These are phyloP conservation scores for Entomortierella lignicola DNA, from an alignment of 192 early-diverging fungal genomes.

Conservation along the genomic window DNA sequence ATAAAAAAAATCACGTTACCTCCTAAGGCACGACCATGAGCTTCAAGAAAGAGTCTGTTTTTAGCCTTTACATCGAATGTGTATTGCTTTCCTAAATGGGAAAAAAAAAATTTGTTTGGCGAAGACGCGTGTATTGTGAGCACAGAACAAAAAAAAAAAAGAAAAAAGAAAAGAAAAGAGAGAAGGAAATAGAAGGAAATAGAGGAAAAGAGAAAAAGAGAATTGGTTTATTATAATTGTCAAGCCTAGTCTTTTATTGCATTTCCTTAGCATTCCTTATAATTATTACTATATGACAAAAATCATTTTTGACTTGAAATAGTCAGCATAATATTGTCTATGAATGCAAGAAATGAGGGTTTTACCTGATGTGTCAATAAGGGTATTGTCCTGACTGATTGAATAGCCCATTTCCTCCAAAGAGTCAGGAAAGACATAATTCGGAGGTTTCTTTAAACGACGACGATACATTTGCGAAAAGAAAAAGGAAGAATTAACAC, in stretches of 20 bases:
- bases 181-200: too few species aligned
- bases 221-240: not conserved
- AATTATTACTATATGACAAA: too few species aligned
- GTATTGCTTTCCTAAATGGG: constrained; percentile 22
- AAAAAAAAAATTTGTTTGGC: too few species aligned
- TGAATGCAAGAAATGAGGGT: not conserved
- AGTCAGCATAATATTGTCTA: not conserved
- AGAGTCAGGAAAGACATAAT: constrained; percentile 17
- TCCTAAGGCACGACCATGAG: constrained; percentile 21
- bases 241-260: too few species aligned
- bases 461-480: constrained; percentile 38
- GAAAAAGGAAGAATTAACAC: not conserved
- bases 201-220: too few species aligned
- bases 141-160: too few species aligned
- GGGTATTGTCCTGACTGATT: constrained; percentile 12
- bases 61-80: constrained; percentile 38
- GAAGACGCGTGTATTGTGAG: too few species aligned
- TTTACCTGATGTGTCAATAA: constrained; percentile 23
- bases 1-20: too few species aligned
- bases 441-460: constrained; percentile 18
- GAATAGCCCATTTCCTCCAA: constrained; percentile 23
- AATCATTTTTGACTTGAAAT: too few species aligned
- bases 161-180: too few species aligned
- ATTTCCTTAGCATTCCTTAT: too few species aligned
- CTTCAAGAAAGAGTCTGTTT: constrained; percentile 31